phyloP scores from a whole-genome alignment of 257 asterid species.

The Solanum sejunctum region DNA sequence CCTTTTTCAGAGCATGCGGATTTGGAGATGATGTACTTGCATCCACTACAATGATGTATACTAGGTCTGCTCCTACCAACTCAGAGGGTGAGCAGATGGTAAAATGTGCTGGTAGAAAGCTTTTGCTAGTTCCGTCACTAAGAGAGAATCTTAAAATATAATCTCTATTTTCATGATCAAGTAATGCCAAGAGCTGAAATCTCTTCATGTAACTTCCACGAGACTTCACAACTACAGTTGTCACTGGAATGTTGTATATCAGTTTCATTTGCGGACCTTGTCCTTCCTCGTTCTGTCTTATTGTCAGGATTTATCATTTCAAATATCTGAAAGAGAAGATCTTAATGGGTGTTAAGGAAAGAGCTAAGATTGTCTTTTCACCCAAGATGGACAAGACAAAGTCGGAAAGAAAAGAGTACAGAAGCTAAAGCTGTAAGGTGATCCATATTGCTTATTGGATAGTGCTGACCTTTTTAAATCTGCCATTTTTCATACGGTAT shows the following conservation, averaged over 20 bases:
- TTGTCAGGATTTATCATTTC: not conserved
- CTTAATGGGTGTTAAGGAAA: not conserved
- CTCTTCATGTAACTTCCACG: not conserved
- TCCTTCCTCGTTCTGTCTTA: not conserved
- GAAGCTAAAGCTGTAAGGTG: not conserved
- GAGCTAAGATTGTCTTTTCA: not conserved
- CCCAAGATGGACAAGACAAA: not conserved
- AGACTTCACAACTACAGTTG: not conserved
- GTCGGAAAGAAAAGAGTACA: not conserved
- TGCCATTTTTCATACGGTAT: not conserved
- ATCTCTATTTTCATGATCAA: not conserved
- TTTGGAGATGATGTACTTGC: constrained; percentile 59
- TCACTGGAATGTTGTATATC: not conserved
- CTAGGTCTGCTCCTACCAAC: constrained; percentile 16
- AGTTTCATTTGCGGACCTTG: not conserved
- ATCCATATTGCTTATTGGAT: not conserved
- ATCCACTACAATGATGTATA: constrained; percentile 83
- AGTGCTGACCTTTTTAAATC: not conserved
- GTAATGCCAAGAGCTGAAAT: not conserved
- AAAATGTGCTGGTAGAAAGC: constrained; percentile 52
- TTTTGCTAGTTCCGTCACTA: constrained; percentile 37
- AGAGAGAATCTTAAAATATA: constrained; percentile 7
- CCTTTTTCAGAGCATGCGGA: constrained; percentile 59
- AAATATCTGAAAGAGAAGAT: not conserved
- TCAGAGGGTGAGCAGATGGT: constrained; percentile 18